Evolutionary conservation across 306 rosid genomes (phyloP), one percentile per base, ranked within the genome.

Genomic region (Astragalus membranaceus): DNA sequence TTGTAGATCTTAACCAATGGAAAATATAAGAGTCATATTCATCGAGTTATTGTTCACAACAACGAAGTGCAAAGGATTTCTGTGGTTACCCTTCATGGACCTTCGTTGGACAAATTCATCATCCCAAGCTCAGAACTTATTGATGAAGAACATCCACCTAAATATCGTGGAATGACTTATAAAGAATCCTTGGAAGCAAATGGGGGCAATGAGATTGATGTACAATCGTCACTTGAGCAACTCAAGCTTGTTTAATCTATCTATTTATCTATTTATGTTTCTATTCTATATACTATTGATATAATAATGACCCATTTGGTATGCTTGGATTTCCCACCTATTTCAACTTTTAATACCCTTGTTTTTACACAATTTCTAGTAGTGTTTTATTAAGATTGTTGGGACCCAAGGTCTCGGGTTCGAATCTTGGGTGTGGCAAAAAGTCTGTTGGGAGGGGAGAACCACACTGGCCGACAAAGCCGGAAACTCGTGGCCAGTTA

Each of bases 61-160:
- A 87, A 87, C 68, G 30, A 78, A 60, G 77, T 73, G 76, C 67
- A 79, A 52, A 85, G 89, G 70, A 76, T 60, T 14, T 78, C 92
- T 0, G 73, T 85, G 44, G 88, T 83, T 5, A 78, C 80, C 7
- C 85, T 87, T 60, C 89, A 88, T 62, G 88, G 93, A 37, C 89
- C 92, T 4, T 76, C 85, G 2, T 16, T 85, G 70, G 86, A 79
- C 26, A 37, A 73, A 43, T 43, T 81, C 10, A 73, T 88, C n/a
- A 43, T 44, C 43, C 89, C 92, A 0, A 75, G 72, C 5, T 30
- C 16, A 3, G 83, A 82, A 30, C 85, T 87, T 48, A 72, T 85
- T 32, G 78, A 78, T 33, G 86, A 78, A 7, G 69, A 72, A 66
- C 79, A 79, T 30, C 92, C 82, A 17, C 55, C 37, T 0, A 55